These are phyloP conservation scores for Hymenochaete sp. DNA, from an alignment of 1,284 basidiomycete genomes.

Conservation along the genomic window DNA sequence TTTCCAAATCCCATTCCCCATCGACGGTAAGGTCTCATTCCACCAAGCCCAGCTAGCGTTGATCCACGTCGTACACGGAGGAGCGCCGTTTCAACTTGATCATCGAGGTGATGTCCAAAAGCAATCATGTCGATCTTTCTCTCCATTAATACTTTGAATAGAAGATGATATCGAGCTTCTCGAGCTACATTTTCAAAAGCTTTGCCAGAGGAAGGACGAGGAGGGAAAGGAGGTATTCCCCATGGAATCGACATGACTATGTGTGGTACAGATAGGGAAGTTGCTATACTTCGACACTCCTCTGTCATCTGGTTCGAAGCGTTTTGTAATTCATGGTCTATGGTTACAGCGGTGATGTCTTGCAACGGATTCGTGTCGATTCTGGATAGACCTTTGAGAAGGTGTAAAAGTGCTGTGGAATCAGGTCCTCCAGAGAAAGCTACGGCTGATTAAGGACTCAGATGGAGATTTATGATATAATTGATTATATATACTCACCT, in stretches of 20 bases:
- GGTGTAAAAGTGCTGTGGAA: constrained; percentile 65
- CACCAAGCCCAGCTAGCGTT: constrained; percentile 45
- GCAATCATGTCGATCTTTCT: constrained; percentile 38
- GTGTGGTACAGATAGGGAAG: constrained; percentile 39
- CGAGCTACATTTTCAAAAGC: constrained; percentile 51
- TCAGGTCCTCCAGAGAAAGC: constrained; percentile 75
- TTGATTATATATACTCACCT: constrained; percentile 25
- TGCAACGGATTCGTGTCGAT: constrained; percentile 20
- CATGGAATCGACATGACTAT: constrained; percentile 43
- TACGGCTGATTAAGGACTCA: too few species aligned
- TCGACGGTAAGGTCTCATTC: constrained; percentile 54
- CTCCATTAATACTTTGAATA: constrained; percentile 43
- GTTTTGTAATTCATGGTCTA: constrained; percentile 59
- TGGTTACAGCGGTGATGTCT: constrained; percentile 48
- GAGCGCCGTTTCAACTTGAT: constrained; percentile 70
- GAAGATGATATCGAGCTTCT: constrained; percentile 43
- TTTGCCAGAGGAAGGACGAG: constrained; percentile 27
- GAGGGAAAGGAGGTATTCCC: constrained; percentile 43
- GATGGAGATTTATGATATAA: too few species aligned
- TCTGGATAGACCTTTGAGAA: constrained; percentile 40
- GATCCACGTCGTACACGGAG: constrained; percentile 57
- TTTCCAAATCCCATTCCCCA: constrained; percentile 68
- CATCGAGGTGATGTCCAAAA: constrained; percentile 68
- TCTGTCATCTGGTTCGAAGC: constrained; percentile 47
- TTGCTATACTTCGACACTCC: constrained; percentile 36